These are phyloP conservation scores for Pseudocercospora musae DNA, from an alignment of 2,329 filamentous ascomycete species.

Conservation along the genomic window DNA sequence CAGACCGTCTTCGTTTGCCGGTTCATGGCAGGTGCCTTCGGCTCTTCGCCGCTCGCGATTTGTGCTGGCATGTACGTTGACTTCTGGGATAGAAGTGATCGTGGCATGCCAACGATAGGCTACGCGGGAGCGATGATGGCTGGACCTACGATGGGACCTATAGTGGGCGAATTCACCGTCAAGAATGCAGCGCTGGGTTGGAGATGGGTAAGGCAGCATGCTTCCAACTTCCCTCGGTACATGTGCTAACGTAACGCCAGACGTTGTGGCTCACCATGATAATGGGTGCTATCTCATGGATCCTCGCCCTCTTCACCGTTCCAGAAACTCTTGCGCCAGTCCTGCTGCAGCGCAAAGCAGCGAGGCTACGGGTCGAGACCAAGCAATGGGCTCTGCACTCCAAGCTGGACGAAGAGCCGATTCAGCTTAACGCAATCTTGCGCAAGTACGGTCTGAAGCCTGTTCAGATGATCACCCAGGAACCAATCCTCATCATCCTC, in stretches of 20 bases:
- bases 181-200: constrained; percentile 49
- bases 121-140: constrained; percentile 45
- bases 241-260: not conserved
- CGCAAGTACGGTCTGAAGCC: constrained; percentile 45
- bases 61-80: constrained; percentile 48
- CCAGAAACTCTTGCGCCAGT: constrained; percentile 52
- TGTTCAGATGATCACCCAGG: constrained; percentile 44
- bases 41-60: constrained; percentile 47
- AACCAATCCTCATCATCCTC: constrained; percentile 49
- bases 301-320: constrained; percentile 46
- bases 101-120: constrained; percentile 11
- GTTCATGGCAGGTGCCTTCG: constrained; percentile 53
- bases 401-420: constrained; percentile 43
- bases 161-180: constrained; percentile 51
- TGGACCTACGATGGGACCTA: constrained; percentile 47
- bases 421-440: constrained; percentile 40
- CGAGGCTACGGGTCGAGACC: constrained; percentile 47
- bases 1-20: constrained; percentile 53
- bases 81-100: constrained; percentile 37
- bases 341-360: constrained; percentile 50
- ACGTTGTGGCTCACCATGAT: constrained; percentile 56
- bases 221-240: not conserved
- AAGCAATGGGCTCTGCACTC: constrained; percentile 48
- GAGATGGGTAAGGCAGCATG: constrained; percentile 44
- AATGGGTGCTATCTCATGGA: constrained; percentile 42